Conservation (phyloP, 345 rosid genomes). For the Capsella bursapastoris region DNA sequence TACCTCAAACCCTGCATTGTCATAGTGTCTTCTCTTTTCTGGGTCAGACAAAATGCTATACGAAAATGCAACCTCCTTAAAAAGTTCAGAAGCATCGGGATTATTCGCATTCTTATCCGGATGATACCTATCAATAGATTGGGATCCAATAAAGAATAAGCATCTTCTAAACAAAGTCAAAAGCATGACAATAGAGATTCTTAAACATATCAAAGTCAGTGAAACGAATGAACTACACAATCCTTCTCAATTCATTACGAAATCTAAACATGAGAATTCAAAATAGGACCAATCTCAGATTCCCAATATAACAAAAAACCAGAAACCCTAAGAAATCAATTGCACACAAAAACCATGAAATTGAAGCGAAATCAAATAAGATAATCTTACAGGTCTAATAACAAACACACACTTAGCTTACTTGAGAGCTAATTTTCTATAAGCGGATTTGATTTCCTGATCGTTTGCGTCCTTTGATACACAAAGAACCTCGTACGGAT, state of each 20-base stretch:
- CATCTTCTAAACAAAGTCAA: constrained; percentile 18
- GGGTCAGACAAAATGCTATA: constrained; percentile 98
- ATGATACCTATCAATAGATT: constrained; percentile 68
- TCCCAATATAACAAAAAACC: constrained; percentile 2
- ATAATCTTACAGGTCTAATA: no score
- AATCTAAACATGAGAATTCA: no score
- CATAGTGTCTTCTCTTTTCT: constrained; percentile 97
- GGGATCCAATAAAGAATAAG: constrained; percentile 2
- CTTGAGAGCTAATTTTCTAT: constrained; percentile 97
- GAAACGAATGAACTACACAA: no score
- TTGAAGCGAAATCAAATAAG: background rate
- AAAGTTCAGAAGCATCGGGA: constrained; percentile 95
- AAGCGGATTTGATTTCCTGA: constrained; percentile 95
- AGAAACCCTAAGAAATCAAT: background rate
- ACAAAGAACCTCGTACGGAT: constrained; percentile 90
- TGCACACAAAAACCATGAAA: background rate
- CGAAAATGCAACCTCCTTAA: constrained; percentile 98
- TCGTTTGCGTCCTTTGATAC: constrained; percentile 88
- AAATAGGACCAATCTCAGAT: background rate
- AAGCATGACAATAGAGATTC: constrained; percentile 3
- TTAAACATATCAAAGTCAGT: background rate
- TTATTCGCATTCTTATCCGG: constrained; percentile 96
- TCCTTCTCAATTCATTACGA: no score
- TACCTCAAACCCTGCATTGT: constrained; percentile 97
- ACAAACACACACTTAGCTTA: constrained; percentile 40